Conservation (phyloP, 2,329 filamentous ascomycete genomes). For the Nannizzia gypsea region DNA sequence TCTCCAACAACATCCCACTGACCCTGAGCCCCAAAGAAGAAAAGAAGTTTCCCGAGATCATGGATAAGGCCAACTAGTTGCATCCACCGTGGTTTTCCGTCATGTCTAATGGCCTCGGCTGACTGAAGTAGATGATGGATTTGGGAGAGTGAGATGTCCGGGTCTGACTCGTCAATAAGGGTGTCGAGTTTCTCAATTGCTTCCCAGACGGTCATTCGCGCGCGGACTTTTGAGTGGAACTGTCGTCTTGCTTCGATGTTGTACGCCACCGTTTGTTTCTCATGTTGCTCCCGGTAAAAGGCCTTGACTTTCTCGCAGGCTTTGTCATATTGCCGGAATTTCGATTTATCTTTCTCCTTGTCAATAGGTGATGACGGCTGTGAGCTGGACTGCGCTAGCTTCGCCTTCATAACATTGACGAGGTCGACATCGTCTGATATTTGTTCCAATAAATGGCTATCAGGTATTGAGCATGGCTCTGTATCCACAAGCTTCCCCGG, state of each 20-base stretch:
- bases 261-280: conserved; percentile 47
- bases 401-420: conserved; percentile 48
- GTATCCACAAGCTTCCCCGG: conserved; percentile 6
- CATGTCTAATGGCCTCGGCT: conserved; percentile 80
- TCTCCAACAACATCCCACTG: conserved; percentile 87
- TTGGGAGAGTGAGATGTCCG: conserved; percentile 75
- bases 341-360: conserved; percentile 16
- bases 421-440: conserved; percentile 45
- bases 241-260: conserved; percentile 70
- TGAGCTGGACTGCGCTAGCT: conserved; percentile 3
- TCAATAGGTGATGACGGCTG: background rate
- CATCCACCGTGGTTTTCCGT: conserved; percentile 35
- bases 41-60: conserved; percentile 24
- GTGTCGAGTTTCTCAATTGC: conserved; percentile 90
- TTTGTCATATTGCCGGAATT: conserved; percentile 65
- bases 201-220: conserved; percentile 78
- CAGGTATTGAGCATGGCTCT: background rate
- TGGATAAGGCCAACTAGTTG: conserved; percentile 28
- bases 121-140: conserved; percentile 84
- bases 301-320: conserved; percentile 66
- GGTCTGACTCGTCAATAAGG: conserved; percentile 81
- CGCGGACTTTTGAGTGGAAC: conserved; percentile 55
- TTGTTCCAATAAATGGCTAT: conserved; percentile 9
- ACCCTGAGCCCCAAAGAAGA: conserved; percentile 53
- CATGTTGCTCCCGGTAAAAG: conserved; percentile 59